Conservation (phyloP, 208 protist genomes). For the Balamuthia mandrillaris region DNA sequence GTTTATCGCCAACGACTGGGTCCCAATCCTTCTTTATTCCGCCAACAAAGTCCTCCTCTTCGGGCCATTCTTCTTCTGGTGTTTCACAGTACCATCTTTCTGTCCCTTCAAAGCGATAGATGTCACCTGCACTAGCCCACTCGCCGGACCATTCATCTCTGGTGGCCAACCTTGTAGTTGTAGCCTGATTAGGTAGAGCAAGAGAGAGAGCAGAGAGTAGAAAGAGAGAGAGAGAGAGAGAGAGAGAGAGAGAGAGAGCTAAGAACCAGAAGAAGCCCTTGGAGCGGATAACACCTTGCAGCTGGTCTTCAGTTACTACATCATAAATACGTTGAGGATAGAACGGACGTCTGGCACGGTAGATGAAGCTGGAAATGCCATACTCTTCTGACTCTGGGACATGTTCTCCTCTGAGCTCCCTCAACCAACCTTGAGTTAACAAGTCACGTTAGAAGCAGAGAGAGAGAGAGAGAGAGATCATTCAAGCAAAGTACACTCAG, state of each 20-base stretch:
- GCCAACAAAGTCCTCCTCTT: not conserved
- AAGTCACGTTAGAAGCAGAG: too few relatives aligned
- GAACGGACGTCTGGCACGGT: constrained; percentile 60
- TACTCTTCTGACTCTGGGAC: constrained; percentile 71
- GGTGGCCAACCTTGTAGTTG: not conserved
- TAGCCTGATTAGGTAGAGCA: not conserved
- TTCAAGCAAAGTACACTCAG: too few relatives aligned
- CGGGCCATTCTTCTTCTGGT: constrained; percentile 38
- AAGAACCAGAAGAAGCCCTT: constrained; percentile 73
- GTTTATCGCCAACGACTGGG: constrained; percentile 51
- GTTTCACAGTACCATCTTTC: constrained; percentile 50
- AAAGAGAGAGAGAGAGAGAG: not conserved
- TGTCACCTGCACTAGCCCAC: constrained; percentile 19
- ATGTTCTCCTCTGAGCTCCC: not conserved
- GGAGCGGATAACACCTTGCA: constrained; percentile 53
- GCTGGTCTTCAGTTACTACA: constrained; percentile 6
- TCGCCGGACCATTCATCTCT: constrained; percentile 4
- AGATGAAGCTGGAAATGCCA: constrained; percentile 72
- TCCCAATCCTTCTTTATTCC: constrained; percentile 21
- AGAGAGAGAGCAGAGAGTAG: too few relatives aligned
- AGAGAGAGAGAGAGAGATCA: too few relatives aligned
- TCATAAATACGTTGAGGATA: constrained; percentile 62
- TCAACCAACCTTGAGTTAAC: too few relatives aligned
- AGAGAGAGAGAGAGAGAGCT: too few relatives aligned
- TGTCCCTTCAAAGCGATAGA: constrained; percentile 39